Conservation (phyloP, 2,329 filamentous ascomycete species). For the Pseudonectria buxi region DNA sequence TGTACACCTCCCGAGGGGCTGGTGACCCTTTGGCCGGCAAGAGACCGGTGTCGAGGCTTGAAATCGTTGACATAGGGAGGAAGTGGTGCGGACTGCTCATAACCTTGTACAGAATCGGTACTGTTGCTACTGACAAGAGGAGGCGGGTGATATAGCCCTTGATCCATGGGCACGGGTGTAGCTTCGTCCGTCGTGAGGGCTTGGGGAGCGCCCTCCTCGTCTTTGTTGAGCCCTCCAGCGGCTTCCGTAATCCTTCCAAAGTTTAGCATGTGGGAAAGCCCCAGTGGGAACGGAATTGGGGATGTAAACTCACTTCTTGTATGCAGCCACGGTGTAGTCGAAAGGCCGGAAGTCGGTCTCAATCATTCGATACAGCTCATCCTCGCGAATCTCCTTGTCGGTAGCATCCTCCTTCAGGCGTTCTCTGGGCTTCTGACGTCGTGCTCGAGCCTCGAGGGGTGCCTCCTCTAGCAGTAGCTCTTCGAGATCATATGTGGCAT, state of each 20-base stretch:
- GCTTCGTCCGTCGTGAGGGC: conserved; percentile 48
- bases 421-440: conserved; percentile 89
- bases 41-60: conserved; percentile 39
- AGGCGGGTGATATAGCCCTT: conserved; percentile 18
- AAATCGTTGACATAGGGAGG: conserved; percentile 43
- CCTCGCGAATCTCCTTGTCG: conserved; percentile 87
- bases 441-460: conserved; percentile 82
- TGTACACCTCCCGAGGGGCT: conserved; percentile 80
- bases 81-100: conserved; percentile 29
- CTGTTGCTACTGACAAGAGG: conserved; percentile 19
- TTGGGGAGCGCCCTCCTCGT: conserved; percentile 28
- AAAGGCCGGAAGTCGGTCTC: conserved; percentile 92
- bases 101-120: conserved; percentile 20
- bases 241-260: conserved; percentile 32
- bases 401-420: conserved; percentile 90
- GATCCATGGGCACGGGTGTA: conserved; percentile 31
- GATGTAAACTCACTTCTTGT: conserved; percentile 56
- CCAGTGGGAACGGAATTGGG: too few relatives aligned
- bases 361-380: conserved; percentile 90
- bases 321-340: conserved; percentile 82
- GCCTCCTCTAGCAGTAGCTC: conserved; percentile 91
- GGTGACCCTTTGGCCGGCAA: conserved; percentile 61
- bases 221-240: conserved; percentile 9
- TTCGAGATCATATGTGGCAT: conserved; percentile 95
- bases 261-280: conserved; percentile 10